Base-by-base conservation (phyloP, 345 rosid species). In the Pistacia atlantica region DNA sequence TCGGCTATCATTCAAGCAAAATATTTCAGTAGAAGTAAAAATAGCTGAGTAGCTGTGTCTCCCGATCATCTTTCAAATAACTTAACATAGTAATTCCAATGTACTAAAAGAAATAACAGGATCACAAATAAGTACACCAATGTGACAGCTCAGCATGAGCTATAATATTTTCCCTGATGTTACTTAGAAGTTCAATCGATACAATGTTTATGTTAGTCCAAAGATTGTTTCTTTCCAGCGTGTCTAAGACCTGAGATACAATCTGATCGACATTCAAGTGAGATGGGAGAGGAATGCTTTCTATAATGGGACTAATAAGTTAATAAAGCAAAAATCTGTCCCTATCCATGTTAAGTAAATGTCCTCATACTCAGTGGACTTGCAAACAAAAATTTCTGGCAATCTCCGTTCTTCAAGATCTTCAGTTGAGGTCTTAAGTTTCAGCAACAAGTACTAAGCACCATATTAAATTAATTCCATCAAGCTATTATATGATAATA, bases 341-440 rank as follows among this genome's bases (percentile, higher is more conserved):
- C 71, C 75, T 71, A 57, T 66, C 69, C 25, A 83, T 71, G 52
- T 73, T 70, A 77, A 64, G 31, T 17, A 74, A 25, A 64, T 54
- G 72, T 75, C 68, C 45, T 55, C 65, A 56, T 69, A 61, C 80
- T 72, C 57, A 51, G 73, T 65, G 60, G 75, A 69, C 77, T 31
- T 25, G 76, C 71, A 59, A 54, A 70, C 42, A 57, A 38, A 63
- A 71, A 55, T 49, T 61, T 46, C 71, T 11, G 14, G 31, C 61
- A 12, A 77, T 69, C 70, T 73, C 65, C 75, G 68, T 48, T 60
- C 67, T 60, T 67, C 78, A 73, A 5, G 11, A 49, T 76, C 75
- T 73, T 48, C 65, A 56, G 45, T 49, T 17, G 54, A 22, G 11
- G 12, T 20, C 45, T 20, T 59, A 61, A 46, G 25, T 38, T 66